phyloP scores from a whole-genome alignment of 192 early-diverging fungal genomes.

The Cetraspora pellucida region DNA sequence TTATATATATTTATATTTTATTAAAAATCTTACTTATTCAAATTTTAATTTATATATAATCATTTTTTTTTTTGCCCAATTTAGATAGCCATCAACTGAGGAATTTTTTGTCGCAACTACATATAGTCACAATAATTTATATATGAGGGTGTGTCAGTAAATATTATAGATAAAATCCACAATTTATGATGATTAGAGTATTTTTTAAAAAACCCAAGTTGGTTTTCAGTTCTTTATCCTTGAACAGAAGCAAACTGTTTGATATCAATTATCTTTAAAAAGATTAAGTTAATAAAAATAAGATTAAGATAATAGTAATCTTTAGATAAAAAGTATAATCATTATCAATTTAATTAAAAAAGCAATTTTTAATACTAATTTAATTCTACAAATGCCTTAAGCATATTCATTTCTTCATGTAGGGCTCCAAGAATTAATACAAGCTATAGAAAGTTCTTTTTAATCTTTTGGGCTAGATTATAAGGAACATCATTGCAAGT shows the following conservation, averaged over 20 bases:
- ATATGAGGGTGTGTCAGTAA: not conserved
- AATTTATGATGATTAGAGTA: not conserved
- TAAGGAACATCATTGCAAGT: constrained; percentile 18
- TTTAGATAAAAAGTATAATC: too few relatives aligned
- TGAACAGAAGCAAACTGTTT: constrained; percentile 1
- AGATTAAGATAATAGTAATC: not conserved
- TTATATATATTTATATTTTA: not conserved
- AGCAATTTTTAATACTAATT: not conserved
- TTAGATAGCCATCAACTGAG: not conserved
- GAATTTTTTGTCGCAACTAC: not conserved
- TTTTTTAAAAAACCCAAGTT: constrained; percentile 7
- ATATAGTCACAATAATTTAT: constrained; percentile 1
- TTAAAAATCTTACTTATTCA: constrained; percentile 4
- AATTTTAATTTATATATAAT: constrained; percentile 4
- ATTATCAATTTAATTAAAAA: too few relatives aligned
- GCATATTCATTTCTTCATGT: too few relatives aligned
- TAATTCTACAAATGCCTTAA: constrained; percentile 5
- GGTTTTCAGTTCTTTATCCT: not conserved
- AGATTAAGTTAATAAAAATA: not conserved
- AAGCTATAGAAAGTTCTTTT: not conserved
- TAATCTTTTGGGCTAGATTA: not conserved
- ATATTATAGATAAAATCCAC: constrained; percentile 20
- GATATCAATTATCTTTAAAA: not conserved
- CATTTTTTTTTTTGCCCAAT: not conserved
- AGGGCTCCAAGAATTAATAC: not conserved